phyloP scores from a whole-genome alignment of 495 filamentous ascomycete species.

The Annulohypoxylon bovei region DNA sequence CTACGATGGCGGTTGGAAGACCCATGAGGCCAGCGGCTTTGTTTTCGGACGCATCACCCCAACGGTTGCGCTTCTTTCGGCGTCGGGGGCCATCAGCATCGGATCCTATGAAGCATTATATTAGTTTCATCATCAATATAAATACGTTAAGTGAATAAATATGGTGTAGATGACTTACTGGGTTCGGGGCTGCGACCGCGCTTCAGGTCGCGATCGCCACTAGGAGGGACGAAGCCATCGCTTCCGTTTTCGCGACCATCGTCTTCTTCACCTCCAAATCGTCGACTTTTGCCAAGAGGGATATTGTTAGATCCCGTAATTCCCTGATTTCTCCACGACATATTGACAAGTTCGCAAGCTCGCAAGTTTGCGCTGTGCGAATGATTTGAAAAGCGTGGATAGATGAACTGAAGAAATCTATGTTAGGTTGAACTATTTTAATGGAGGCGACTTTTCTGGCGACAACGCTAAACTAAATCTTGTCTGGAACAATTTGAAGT shows the following conservation, averaged over 20 bases:
- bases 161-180: slow-evolving; percentile 39
- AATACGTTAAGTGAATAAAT: neutral
- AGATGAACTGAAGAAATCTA: slow-evolving; percentile 29
- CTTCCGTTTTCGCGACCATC: slow-evolving; percentile 53
- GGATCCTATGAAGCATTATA: slow-evolving; percentile 36
- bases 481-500: slow-evolving; percentile 29
- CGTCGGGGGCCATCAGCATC: slow-evolving; percentile 77
- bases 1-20: slow-evolving; percentile 92
- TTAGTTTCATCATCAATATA: neutral
- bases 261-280: slow-evolving; percentile 75
- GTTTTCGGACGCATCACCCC: slow-evolving; percentile 96
- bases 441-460: slow-evolving; percentile 30
- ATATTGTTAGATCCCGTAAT: slow-evolving; percentile 99
- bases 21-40: slow-evolving; percentile 98
- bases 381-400: slow-evolving; percentile 12
- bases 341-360: slow-evolving; percentile 51
- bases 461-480: slow-evolving; percentile 30
- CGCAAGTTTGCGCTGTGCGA: neutral
- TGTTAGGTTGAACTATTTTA: slow-evolving; percentile 19
- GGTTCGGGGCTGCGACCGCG: slow-evolving; percentile 63
- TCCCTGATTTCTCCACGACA: slow-evolving; percentile 94
- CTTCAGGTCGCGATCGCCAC: slow-evolving; percentile 81
- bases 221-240: slow-evolving; percentile 53
- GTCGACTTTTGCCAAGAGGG: slow-evolving; percentile 86
- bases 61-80: slow-evolving; percentile 97